phyloP scores from a whole-genome alignment of 345 rosid genomes.

The Noccaea caerulescens region DNA sequence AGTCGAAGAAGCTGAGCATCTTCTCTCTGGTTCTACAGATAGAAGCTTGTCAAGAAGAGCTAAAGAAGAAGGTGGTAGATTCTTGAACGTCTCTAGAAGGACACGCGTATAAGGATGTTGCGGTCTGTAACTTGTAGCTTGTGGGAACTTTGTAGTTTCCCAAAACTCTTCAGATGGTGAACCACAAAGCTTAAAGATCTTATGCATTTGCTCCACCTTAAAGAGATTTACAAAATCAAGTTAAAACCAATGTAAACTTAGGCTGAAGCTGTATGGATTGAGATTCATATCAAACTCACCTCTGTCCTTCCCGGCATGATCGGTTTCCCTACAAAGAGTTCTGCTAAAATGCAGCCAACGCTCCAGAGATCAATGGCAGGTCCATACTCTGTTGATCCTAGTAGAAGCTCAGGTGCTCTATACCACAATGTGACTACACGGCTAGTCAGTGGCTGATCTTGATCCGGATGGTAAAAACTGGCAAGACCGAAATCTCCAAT shows the following conservation, averaged over 20 bases:
- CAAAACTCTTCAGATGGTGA: constrained; percentile 84
- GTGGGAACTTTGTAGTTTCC: constrained; percentile 66
- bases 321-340: constrained; percentile 82
- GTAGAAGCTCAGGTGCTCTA: constrained; percentile 93
- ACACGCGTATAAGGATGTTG: constrained; percentile 67
- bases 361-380: constrained; percentile 91
- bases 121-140: constrained; percentile 78
- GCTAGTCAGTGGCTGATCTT: constrained; percentile 70
- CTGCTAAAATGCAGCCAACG: constrained; percentile 86
- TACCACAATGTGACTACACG: constrained; percentile 99
- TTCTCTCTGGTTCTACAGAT: constrained; percentile 66
- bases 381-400: constrained; percentile 87
- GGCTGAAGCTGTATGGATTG: not conserved
- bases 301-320: constrained; percentile 98
- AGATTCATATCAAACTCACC: constrained; percentile 44
- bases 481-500: constrained; percentile 93
- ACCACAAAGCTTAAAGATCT: constrained; percentile 94
- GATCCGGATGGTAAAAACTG: constrained; percentile 58
- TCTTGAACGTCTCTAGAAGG: constrained; percentile 59
- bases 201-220: constrained; percentile 97
- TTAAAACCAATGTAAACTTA: not conserved
- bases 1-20: constrained; percentile 69
- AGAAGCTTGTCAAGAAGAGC: constrained; percentile 67
- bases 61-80: constrained; percentile 60
- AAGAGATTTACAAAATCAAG: not conserved